phyloP scores from a whole-genome alignment of 805 yeast genomes.

The Metschnikowia picachoensis region DNA sequence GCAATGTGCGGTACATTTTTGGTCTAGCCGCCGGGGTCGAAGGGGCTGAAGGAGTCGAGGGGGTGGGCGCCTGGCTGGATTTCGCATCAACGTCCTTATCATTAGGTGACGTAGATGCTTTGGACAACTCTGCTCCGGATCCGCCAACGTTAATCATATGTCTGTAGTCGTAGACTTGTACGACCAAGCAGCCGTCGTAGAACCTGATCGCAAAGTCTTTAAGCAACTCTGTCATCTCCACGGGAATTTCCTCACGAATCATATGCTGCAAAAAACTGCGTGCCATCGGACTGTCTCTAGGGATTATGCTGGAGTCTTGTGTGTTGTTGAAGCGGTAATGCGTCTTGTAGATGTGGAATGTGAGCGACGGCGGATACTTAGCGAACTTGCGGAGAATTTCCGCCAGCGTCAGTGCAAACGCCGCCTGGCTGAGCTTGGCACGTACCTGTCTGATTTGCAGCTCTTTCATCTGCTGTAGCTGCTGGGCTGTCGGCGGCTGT shows the following conservation, averaged over 20 bases:
- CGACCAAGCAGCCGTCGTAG: slow-evolving; percentile 85
- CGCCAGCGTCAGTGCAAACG: slow-evolving; percentile 67
- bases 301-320: slow-evolving; percentile 71
- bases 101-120: neutral
- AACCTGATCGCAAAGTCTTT: slow-evolving; percentile 80
- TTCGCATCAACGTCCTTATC: neutral
- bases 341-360: slow-evolving; percentile 85
- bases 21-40: slow-evolving; percentile 37
- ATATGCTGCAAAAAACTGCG: slow-evolving; percentile 78
- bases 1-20: slow-evolving; percentile 68
- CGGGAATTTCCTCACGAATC: slow-evolving; percentile 79
- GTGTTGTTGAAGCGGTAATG: slow-evolving; percentile 90
- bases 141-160: slow-evolving; percentile 30
- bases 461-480: slow-evolving; percentile 21
- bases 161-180: slow-evolving; percentile 86
- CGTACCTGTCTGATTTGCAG: slow-evolving; percentile 19
- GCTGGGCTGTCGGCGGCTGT: slow-evolving; percentile 14
- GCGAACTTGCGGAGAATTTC: slow-evolving; percentile 75
- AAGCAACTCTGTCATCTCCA: slow-evolving; percentile 82
- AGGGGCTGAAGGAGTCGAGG: slow-evolving; percentile 8
- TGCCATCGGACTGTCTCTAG: slow-evolving; percentile 71
- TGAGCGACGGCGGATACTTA: slow-evolving; percentile 74
- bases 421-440: slow-evolving; percentile 35
- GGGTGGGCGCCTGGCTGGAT: slow-evolving; percentile 1
- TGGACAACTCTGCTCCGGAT: neutral